Evolutionary conservation across 495 filamentous ascomycete species (phyloP).

Genomic region (Talaromyces trachyspermus): DNA sequence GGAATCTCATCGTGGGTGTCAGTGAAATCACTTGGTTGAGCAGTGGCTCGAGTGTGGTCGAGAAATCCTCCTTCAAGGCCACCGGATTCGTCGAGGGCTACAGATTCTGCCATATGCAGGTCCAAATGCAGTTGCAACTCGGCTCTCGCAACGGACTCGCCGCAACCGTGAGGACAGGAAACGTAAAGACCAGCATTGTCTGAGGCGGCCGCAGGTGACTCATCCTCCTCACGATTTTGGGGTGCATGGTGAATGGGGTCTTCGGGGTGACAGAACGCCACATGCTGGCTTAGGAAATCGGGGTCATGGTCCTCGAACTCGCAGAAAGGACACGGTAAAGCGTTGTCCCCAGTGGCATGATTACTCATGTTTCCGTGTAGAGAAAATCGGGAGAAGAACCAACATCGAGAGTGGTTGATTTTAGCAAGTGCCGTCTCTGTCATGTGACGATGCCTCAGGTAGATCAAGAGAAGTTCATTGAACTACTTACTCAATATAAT

Average conservation of each 20-base stretch:
- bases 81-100: constrained; percentile 37
- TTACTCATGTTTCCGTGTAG: background rate
- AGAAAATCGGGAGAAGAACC: too few relatives aligned
- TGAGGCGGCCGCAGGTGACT: background rate
- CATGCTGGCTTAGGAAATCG: constrained; percentile 46
- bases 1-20: too few relatives aligned
- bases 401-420: too few relatives aligned
- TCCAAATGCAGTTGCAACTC: constrained; percentile 69
- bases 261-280: constrained; percentile 47
- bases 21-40: too few relatives aligned
- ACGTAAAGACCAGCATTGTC: constrained; percentile 40
- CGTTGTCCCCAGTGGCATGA: constrained; percentile 10
- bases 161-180: constrained; percentile 68
- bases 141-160: constrained; percentile 51
- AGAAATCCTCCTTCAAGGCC: background rate
- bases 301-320: constrained; percentile 42
- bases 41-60: too few relatives aligned
- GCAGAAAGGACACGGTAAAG: constrained; percentile 46
- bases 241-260: constrained; percentile 26
- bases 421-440: too few relatives aligned
- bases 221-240: background rate
- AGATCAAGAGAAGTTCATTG: too few relatives aligned
- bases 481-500: too few relatives aligned
- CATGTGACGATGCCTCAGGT: too few relatives aligned
- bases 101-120: constrained; percentile 57